phyloP scores from a whole-genome alignment of 371 early-diverging fungal species.

The Mortierella sp. region DNA sequence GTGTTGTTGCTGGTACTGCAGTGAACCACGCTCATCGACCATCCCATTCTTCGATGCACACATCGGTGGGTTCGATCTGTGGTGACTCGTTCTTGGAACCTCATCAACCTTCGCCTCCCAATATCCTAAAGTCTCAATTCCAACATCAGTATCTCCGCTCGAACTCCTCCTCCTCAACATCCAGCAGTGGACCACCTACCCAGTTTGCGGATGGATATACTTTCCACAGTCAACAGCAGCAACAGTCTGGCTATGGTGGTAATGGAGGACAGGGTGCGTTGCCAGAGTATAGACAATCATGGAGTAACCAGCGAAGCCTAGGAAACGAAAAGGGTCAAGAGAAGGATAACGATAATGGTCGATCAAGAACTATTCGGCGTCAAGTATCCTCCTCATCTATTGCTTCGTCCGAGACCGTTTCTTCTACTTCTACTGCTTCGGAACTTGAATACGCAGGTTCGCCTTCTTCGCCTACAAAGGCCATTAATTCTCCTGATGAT shows the following conservation, averaged over 20 bases:
- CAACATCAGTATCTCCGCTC: conserved; percentile 31
- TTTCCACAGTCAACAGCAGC: neutral
- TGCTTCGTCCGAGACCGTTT: conserved; percentile 38
- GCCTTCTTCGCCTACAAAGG: too few species aligned
- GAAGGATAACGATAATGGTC: neutral
- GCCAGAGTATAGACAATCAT: conserved; percentile 28
- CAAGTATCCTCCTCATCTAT: conserved; percentile 29
- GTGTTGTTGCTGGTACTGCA: too few species aligned
- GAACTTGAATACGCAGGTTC: neutral
- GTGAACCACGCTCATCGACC: conserved; percentile 11
- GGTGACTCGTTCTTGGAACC: conserved; percentile 31
- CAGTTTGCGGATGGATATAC: conserved; percentile 13
- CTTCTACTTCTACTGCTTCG: conserved; percentile 28
- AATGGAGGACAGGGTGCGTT: neutral
- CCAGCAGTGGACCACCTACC: neutral
- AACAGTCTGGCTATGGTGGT: neutral
- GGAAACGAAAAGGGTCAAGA: neutral
- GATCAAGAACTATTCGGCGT: conserved; percentile 11
- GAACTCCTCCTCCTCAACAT: neutral
- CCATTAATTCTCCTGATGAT: neutral
- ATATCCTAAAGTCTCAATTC: conserved; percentile 22
- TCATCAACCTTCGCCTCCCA: conserved; percentile 25
- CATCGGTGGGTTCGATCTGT: conserved; percentile 16
- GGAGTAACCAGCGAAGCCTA: conserved; percentile 6
- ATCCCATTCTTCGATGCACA: conserved; percentile 26